Percentiles rank a stretch among this genome's conserved stretches.
These are phyloP conservation scores for Knoxdaviesia capensis DNA, from an alignment of 2,329 filamentous ascomycete species.

Conservation along the genomic window DNA sequence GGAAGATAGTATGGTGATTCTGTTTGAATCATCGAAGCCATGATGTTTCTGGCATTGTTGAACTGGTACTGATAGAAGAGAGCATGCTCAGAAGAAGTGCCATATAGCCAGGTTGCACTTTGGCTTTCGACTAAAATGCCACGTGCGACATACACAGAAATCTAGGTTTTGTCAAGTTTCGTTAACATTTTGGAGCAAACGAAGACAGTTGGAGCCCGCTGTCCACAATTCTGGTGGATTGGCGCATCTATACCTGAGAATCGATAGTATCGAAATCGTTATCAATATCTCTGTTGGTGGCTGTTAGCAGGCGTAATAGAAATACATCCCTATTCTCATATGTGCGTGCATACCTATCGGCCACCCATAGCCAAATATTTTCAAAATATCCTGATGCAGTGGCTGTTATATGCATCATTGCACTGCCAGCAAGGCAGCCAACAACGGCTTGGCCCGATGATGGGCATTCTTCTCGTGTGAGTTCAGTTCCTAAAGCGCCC, in stretches of 20 bases:
- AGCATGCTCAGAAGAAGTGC: constrained; percentile 27
- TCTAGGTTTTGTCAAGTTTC: not conserved
- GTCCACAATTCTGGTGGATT: no score
- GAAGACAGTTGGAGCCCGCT: no score
- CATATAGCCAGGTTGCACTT: constrained; percentile 16
- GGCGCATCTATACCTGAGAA: no score
- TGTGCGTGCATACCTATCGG: constrained; percentile 21
- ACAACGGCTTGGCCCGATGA: constrained; percentile 10
- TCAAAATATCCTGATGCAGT: constrained; percentile 27
- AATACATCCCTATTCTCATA: no score
- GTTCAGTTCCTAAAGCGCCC: constrained; percentile 44
- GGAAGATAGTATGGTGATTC: constrained; percentile 42
- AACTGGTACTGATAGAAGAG: constrained; percentile 31
- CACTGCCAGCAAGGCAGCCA: constrained; percentile 37
- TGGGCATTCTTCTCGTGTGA: constrained; percentile 41
- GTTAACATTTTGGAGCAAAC: constrained; percentile 12
- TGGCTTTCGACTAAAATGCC: constrained; percentile 15
- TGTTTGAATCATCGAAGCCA: constrained; percentile 42
- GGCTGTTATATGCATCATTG: constrained; percentile 25
- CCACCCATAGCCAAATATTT: constrained; percentile 45
- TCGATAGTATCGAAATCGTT: no score
- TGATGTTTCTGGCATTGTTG: constrained; percentile 23
- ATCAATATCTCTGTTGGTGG: no score
- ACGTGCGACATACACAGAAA: constrained; percentile 14
- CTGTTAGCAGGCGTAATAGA: no score